Percentiles rank a stretch among this genome's conserved stretches.
These are phyloP conservation scores for Hirsutella minnesotensis DNA, from an alignment of 2,329 filamentous ascomycete species.

Conservation along the genomic window DNA sequence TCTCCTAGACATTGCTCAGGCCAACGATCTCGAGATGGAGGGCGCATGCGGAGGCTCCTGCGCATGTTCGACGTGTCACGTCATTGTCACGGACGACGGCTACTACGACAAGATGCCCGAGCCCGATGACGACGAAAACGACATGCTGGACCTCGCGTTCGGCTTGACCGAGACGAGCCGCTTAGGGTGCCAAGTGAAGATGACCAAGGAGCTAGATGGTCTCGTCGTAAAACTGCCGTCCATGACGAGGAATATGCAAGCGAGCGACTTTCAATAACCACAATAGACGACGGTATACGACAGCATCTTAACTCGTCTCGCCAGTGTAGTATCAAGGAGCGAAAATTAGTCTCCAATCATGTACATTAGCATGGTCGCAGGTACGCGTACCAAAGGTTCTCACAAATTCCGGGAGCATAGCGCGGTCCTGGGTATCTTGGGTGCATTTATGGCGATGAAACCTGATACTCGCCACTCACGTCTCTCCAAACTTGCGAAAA, in stretches of 20 bases:
- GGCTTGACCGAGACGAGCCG: constrained; percentile 76
- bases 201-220: constrained; percentile 84
- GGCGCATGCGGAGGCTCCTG: constrained; percentile 92
- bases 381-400: neutral
- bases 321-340: neutral
- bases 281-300: no score
- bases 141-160: constrained; percentile 86
- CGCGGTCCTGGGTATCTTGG: constrained; percentile 4
- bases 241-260: constrained; percentile 94
- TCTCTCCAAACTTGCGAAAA: constrained; percentile 7
- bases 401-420: neutral
- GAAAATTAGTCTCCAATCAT: neutral
- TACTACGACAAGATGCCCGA: constrained; percentile 70
- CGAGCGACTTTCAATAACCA: constrained; percentile 64
- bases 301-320: no score
- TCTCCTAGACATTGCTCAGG: constrained; percentile 87
- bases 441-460: constrained; percentile 4
- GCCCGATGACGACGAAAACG: constrained; percentile 71
- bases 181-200: constrained; percentile 80
- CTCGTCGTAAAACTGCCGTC: constrained; percentile 73
- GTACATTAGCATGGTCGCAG: neutral
- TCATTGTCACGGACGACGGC: constrained; percentile 65
- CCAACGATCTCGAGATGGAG: constrained; percentile 95
- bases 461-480: constrained; percentile 4
- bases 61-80: constrained; percentile 86